These are phyloP conservation scores for Tilletia indica DNA, from an alignment of 1,284 basidiomycete species.

Conservation along the genomic window DNA sequence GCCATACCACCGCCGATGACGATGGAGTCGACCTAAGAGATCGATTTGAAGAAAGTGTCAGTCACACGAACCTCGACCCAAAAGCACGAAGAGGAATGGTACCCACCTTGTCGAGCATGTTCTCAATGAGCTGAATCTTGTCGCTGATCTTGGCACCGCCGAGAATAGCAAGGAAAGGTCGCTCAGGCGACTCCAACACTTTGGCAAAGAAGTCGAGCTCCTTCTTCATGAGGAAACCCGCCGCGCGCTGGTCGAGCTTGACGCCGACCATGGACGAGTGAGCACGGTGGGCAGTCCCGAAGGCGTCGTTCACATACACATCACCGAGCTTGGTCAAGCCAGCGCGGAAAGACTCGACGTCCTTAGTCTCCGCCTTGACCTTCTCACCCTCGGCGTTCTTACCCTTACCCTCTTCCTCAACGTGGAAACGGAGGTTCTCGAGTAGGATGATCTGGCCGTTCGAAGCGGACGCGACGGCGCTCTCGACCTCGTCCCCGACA, in stretches of 20 bases:
- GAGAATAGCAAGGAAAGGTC: slow-evolving; percentile 95
- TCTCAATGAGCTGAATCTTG: slow-evolving; percentile 98
- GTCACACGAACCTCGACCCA: too few relatives aligned
- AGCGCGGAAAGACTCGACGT: slow-evolving; percentile 80
- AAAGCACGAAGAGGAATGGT: not conserved
- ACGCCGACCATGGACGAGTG: slow-evolving; percentile 99
- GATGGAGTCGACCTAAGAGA: slow-evolving; percentile 78
- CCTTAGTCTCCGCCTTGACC: slow-evolving; percentile 81
- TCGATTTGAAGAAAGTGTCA: not conserved
- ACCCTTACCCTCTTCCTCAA: slow-evolving; percentile 91
- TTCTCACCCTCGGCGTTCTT: slow-evolving; percentile 91
- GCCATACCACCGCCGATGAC: slow-evolving; percentile 99
- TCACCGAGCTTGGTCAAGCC: slow-evolving; percentile 87
- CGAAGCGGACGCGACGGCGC: slow-evolving; percentile 69
- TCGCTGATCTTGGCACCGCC: slow-evolving; percentile 99
- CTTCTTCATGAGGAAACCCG: slow-evolving; percentile 97
- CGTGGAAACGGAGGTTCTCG: slow-evolving; percentile 97
- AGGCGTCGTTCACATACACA: slow-evolving; percentile 97
- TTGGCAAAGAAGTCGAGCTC: slow-evolving; percentile 99
- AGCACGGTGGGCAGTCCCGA: slow-evolving; percentile 95
- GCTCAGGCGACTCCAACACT: slow-evolving; percentile 87
- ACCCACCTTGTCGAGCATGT: slow-evolving; percentile 90
- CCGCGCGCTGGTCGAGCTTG: slow-evolving; percentile 85
- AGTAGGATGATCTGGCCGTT: slow-evolving; percentile 83
- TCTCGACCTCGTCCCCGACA: slow-evolving; percentile 80